Percentiles rank a stretch among this genome's conserved stretches.
These are phyloP conservation scores for Plasmodium gonderi DNA, from an alignment of 169 alveolate genomes.

Conservation along the genomic window DNA sequence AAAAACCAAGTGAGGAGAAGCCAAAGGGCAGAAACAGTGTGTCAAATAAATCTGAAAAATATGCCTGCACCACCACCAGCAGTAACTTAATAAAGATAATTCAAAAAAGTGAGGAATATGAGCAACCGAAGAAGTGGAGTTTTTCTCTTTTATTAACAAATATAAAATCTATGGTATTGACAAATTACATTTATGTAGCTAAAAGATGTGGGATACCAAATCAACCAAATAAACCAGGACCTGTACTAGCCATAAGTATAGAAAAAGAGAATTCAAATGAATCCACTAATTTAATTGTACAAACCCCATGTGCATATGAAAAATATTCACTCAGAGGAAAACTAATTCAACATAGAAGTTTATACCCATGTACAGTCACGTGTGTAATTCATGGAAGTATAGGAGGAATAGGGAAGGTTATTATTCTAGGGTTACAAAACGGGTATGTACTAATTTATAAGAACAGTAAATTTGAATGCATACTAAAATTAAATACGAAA, in stretches of 20 bases:
- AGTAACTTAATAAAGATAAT: conserved; percentile 45
- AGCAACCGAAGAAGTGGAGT: conserved; percentile 55
- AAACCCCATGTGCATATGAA: conserved; percentile 75
- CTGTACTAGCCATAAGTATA: conserved; percentile 62
- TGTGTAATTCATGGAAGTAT: conserved; percentile 81
- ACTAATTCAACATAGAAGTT: conserved; percentile 80
- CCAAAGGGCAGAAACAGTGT: neutral
- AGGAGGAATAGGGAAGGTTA: conserved; percentile 83
- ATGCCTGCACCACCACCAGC: conserved; percentile 21
- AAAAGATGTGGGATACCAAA: conserved; percentile 67
- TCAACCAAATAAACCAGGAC: conserved; percentile 75
- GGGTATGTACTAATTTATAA: conserved; percentile 80
- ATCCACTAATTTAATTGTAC: conserved; percentile 24
- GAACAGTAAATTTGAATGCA: conserved; percentile 78
- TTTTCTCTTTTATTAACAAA: conserved; percentile 56
- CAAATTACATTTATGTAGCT: conserved; percentile 67
- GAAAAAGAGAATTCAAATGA: conserved; percentile 28
- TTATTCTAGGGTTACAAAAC: conserved; percentile 82
- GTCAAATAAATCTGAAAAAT: neutral
- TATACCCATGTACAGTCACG: conserved; percentile 82
- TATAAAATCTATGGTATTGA: conserved; percentile 54
- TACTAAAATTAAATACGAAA: conserved; percentile 79
- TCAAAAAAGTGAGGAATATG: conserved; percentile 65
- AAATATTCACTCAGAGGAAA: conserved; percentile 60
- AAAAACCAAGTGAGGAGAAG: neutral